Evolutionary conservation across 148 eudicot genomes (phyloP), one percentile per base, ranked within the genome.

Genomic region (Linanthus parryae): DNA sequence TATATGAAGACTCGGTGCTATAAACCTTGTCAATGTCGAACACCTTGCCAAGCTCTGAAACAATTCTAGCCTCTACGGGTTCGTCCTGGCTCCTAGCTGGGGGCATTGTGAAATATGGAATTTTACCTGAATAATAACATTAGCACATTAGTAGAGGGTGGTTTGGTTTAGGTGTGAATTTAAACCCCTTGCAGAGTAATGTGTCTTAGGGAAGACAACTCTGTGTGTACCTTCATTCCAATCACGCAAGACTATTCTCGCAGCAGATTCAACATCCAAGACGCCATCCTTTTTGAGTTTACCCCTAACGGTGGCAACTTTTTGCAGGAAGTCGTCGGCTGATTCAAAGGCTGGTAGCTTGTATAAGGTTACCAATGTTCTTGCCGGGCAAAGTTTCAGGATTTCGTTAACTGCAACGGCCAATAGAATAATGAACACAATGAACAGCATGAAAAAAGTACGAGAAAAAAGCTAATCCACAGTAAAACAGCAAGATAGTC

Each of bases 51-150:
- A 94, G 76, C 69, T 78, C 95, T 13, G 92, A 24, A 53, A 94
- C 95, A 42, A 88, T 88, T 46, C 46, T 80, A 44, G 77, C 83
- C 63, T 82, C 91, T 5, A 71, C 49, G 18, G 76, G 69, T 54
- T 80, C 91, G 16, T 61, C 88, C 57, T 74, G 67, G 53, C 74
- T 78, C 71, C 99, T 77, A 12, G 52, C 30, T 16, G 99, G 99
- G 40, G 99, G 99, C 96, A 84, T 82, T 4, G 91, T 88, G 62
- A 79, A 84, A 35, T 77, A 94, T 12, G 91, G 95, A 57, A 94
- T 84, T 78, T 88, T 94, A 66, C 99, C 99, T 94, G 75, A 21
- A 64, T 62, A 17, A 44, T 4, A 20, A 7, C 25, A 13, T 10
- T 20, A 2, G n/a, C 18, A 20, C 0, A 31, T 48, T 11, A 29